Evolutionary conservation across 2,329 filamentous ascomycete genomes (phyloP), one percentile per base, ranked within the genome.

Genomic region (Orbilia brochopaga): DNA sequence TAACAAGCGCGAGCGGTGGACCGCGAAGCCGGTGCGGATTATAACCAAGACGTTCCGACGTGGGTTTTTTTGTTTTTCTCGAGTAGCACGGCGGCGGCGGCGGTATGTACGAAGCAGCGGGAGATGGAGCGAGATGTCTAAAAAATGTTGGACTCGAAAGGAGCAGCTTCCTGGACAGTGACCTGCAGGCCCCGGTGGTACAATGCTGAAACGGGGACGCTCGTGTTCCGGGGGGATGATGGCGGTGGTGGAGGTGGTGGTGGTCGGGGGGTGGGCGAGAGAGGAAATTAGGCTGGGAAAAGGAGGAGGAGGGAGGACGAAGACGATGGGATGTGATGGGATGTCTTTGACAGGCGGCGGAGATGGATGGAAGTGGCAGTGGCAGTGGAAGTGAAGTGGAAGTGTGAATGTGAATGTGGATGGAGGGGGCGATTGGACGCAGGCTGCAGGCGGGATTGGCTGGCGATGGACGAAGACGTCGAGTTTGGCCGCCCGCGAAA

Each of bases 401-500:
- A n/a, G 54, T 57, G 60, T 35, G 64, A 75, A 32, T 32, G 27
- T 32, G 27, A 8, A 32, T 74, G 76, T 74, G 61, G 42, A 54
- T 75, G 44, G 40, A 54, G n/a, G 44, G 46, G 42, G 57, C 8
- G 27, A 32, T 32, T 32, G 27, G 27, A 4, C 8, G 27, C 4
- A 32, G 27, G 27, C 67, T 15, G 73, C 66, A 27, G 58, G 13
- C 53, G 21, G 65, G 40, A 48, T 53, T 15, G 40, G 48, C 51
- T 15, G 59, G 27, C 51, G 59, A 37, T 50, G 44, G 13, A 17
- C 32, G 40, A 44, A 27, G 19, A 46, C 7, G 32, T 27, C 32
- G 13, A 10, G 17, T 30, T 8, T 48, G 19, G 17, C 27, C 19
- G 11, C n/a, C 8, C 1, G 30, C 24, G 17, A 48, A 59, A 19